A percentile compares a stretch with the other conserved stretches of the same genome.
phyloP scores from a whole-genome alignment of 345 rosid species.

The Populus davidiana region DNA sequence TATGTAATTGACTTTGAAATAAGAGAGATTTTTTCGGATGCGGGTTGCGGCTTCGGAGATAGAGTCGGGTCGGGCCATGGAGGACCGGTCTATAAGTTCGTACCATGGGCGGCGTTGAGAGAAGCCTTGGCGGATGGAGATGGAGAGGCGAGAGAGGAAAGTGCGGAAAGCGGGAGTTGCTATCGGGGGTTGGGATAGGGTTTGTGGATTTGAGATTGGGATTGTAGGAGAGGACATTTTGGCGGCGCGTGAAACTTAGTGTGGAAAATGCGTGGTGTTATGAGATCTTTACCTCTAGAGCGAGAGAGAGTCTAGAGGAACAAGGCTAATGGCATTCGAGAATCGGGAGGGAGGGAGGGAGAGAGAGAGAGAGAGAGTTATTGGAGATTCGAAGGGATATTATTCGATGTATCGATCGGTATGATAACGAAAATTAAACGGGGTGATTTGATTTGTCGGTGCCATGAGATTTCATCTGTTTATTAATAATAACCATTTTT shows the following conservation, averaged over 20 bases:
- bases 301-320: neutral
- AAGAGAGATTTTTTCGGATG: conserved; percentile 57
- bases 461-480: neutral
- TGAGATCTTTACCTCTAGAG: neutral
- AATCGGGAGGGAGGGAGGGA: neutral
- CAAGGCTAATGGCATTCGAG: neutral
- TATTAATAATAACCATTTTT: neutral
- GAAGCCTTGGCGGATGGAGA: conserved; percentile 65
- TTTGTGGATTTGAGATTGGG: conserved; percentile 47
- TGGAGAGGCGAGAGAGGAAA: conserved; percentile 63
- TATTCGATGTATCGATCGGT: neutral
- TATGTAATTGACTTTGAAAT: conserved; percentile 72
- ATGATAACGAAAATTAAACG: neutral
- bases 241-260: conserved; percentile 25
- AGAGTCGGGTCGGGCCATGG: conserved; percentile 58
- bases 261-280: neutral
- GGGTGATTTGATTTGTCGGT: neutral
- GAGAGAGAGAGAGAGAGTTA: neutral
- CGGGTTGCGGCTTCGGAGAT: conserved; percentile 67
- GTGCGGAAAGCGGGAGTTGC: conserved; percentile 71
- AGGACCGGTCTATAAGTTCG: conserved; percentile 62
- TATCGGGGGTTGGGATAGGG: conserved; percentile 57
- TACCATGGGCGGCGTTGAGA: conserved; percentile 83
- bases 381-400: neutral
- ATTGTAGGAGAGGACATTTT: conserved; percentile 55